phyloP scores from a whole-genome alignment of 768 basidiomycete genomes.

The Boletus subparvulus region DNA sequence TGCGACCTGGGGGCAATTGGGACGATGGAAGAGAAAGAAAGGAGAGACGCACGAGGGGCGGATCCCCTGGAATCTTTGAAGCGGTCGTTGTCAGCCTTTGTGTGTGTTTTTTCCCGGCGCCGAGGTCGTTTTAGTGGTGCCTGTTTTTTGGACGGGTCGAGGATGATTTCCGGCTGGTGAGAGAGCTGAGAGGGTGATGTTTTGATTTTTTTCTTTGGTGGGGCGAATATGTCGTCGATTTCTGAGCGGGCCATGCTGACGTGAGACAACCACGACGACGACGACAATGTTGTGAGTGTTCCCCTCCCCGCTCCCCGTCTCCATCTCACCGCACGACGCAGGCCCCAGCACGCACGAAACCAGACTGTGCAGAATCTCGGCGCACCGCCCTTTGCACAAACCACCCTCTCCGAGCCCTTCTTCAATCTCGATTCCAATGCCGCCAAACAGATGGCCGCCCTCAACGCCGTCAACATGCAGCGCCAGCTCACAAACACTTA shows the following conservation, averaged over 20 bases:
- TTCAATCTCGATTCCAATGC: conserved; percentile 64
- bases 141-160: conserved; percentile 57
- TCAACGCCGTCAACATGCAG: conserved; percentile 54
- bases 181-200: neutral
- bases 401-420: conserved; percentile 32
- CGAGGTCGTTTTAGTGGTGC: conserved; percentile 29
- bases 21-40: conserved; percentile 10
- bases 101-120: conserved; percentile 29
- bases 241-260: conserved; percentile 56
- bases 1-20: conserved; percentile 52
- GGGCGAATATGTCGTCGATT: conserved; percentile 83
- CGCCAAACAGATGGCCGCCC: conserved; percentile 79
- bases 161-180: conserved; percentile 52
- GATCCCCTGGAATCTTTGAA: conserved; percentile 79
- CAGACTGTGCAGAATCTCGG: conserved; percentile 18
- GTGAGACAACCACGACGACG: conserved; percentile 21
- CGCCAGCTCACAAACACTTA: conserved; percentile 56
- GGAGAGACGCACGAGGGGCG: conserved; percentile 55
- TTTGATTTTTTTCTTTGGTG: conserved; percentile 44
- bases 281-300: conserved; percentile 35
- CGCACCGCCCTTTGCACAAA: conserved; percentile 21
- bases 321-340: conserved; percentile 25
- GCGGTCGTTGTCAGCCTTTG: conserved; percentile 39
- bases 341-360: conserved; percentile 40
- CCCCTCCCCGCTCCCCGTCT: neutral